Percentiles rank a stretch among this genome's conserved stretches.
Evolutionary conservation across 495 filamentous ascomycete species (phyloP).

Genomic region (Aspergillus wentii): DNA sequence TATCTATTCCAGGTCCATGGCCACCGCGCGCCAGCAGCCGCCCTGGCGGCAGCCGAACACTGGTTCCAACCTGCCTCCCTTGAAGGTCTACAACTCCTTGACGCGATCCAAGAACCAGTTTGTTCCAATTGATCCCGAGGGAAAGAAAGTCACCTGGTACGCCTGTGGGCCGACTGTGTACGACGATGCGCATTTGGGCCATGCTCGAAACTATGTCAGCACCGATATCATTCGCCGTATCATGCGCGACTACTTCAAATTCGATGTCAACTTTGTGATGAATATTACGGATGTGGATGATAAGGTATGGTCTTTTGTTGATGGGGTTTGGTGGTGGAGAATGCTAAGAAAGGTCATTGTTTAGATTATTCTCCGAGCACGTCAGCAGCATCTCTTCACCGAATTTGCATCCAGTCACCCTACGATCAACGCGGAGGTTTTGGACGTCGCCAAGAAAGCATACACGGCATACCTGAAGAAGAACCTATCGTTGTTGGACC

Average conservation of each 20-base stretch:
- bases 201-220: constrained; percentile 90
- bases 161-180: constrained; percentile 91
- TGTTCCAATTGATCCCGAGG: constrained; percentile 60
- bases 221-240: constrained; percentile 91
- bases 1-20: neutral
- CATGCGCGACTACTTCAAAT: constrained; percentile 79
- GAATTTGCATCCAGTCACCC: constrained; percentile 44
- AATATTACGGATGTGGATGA: constrained; percentile 95
- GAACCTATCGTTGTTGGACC: constrained; percentile 63
- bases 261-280: constrained; percentile 86
- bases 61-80: constrained; percentile 28
- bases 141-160: constrained; percentile 79
- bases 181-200: constrained; percentile 84
- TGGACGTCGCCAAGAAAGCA: constrained; percentile 57
- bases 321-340: neutral
- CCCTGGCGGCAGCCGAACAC: constrained; percentile 41
- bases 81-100: constrained; percentile 68
- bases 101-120: constrained; percentile 70
- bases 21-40: constrained; percentile 41
- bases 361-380: constrained; percentile 77
- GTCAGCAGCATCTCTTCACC: constrained; percentile 69
- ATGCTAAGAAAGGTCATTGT: constrained; percentile 1
- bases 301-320: constrained; percentile 52
- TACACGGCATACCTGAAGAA: constrained; percentile 69
- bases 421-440: constrained; percentile 44